phyloP scores from a whole-genome alignment of 2,329 filamentous ascomycete species.

The Trichoderma lentiforme region DNA sequence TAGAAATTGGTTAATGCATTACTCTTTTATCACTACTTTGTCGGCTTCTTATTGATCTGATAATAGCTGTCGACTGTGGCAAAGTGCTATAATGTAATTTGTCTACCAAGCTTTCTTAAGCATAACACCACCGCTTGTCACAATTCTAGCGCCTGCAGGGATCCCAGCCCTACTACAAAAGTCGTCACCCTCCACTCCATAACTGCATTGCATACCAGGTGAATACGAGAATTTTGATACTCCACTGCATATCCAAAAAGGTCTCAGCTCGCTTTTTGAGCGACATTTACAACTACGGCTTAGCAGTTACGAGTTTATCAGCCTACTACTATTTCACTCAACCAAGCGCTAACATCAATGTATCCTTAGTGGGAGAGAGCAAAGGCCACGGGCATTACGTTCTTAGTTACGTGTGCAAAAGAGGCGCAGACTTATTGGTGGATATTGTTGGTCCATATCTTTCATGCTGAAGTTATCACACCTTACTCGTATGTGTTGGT shows the following conservation, averaged over 20 bases:
- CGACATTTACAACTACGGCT: neutral
- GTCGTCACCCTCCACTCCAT: neutral
- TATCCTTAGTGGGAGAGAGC: neutral
- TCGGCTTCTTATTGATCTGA: neutral
- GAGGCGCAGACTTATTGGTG: neutral
- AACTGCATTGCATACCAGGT: neutral
- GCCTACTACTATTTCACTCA: neutral
- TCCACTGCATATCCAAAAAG: neutral
- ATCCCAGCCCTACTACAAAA: neutral
- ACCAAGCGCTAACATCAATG: neutral
- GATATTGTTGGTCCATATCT: neutral
- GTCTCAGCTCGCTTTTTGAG: neutral
- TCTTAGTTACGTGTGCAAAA: neutral
- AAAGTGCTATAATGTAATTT: neutral
- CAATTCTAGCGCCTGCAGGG: neutral
- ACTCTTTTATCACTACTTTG: neutral
- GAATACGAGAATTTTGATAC: neutral
- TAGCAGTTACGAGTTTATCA: neutral
- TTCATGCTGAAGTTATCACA: neutral
- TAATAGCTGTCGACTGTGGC: neutral
- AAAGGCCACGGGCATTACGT: neutral
- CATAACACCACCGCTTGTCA: neutral
- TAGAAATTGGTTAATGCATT: neutral
- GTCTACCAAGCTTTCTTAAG: neutral
- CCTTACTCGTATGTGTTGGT: neutral